phyloP scores from a whole-genome alignment of 768 basidiomycete genomes.

The Lyophyllum decastes region DNA sequence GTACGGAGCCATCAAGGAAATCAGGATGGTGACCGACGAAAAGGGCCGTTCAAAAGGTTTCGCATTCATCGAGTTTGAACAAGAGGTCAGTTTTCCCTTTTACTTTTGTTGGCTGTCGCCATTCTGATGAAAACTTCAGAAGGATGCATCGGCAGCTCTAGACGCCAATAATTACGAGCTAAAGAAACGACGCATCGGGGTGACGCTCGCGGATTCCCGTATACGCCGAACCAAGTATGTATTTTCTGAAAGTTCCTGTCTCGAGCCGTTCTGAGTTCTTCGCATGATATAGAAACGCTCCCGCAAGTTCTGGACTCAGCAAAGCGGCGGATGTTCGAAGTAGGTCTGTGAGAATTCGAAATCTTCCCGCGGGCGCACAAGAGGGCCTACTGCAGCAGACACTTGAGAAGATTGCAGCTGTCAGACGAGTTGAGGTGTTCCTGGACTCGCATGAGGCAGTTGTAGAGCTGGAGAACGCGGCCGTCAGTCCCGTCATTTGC shows the following conservation, averaged over 20 bases:
- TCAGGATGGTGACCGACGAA: constrained; percentile 77
- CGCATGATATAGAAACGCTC: constrained; percentile 31
- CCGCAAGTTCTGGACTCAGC: constrained; percentile 58
- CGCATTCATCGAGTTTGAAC: constrained; percentile 90
- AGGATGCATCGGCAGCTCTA: constrained; percentile 69
- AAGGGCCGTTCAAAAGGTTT: constrained; percentile 78
- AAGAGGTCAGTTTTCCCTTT: constrained; percentile 50
- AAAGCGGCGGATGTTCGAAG: constrained; percentile 56
- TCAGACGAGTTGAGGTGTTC: constrained; percentile 79
- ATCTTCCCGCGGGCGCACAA: constrained; percentile 76
- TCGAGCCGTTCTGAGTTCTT: background rate
- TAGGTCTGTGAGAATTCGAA: constrained; percentile 75
- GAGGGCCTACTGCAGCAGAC: constrained; percentile 92
- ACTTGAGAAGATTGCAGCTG: constrained; percentile 73
- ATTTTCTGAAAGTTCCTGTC: background rate
- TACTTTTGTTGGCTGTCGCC: background rate
- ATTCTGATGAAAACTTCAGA: constrained; percentile 37
- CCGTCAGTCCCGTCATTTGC: constrained; percentile 42
- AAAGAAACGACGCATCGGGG: constrained; percentile 87
- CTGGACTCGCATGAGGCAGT: constrained; percentile 58
- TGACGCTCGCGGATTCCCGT: constrained; percentile 81
- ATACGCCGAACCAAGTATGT: constrained; percentile 54
- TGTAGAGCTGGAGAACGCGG: constrained; percentile 64
- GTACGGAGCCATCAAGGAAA: constrained; percentile 83
- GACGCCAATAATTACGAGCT: constrained; percentile 85